A percentile compares a stretch with the other conserved stretches of the same genome.
Evolutionary conservation across 306 rosid species (phyloP).

Genomic region (Malus sylvestris): DNA sequence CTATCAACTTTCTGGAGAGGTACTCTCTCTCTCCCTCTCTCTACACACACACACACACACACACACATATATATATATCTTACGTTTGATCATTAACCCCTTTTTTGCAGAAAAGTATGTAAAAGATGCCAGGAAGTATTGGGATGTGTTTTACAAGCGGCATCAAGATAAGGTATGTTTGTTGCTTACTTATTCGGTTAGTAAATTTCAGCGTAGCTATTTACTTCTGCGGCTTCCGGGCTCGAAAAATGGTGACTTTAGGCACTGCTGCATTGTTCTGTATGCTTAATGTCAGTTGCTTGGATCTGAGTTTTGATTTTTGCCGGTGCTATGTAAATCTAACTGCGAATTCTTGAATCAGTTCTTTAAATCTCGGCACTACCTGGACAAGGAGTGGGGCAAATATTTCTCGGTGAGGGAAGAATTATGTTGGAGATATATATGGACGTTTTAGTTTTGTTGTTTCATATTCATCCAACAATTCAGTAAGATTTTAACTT

Average conservation of each 20-base stretch:
- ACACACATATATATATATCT: no score
- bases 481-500: neutral
- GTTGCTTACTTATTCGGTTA: neutral
- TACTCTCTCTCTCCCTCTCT: constrained; percentile 7
- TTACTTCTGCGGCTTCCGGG: neutral
- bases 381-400: constrained; percentile 97
- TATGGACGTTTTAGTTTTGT: neutral
- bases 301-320: neutral
- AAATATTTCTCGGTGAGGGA: constrained; percentile 70
- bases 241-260: neutral
- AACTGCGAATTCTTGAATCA: constrained; percentile 7
- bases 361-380: constrained; percentile 90
- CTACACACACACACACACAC: neutral
- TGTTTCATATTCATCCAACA: neutral
- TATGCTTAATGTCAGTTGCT: neutral
- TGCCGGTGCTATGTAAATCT: neutral
- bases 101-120: constrained; percentile 66
- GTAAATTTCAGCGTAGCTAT: neutral
- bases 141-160: constrained; percentile 90
- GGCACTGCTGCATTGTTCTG: neutral
- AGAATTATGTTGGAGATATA: constrained; percentile 1
- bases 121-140: constrained; percentile 79
- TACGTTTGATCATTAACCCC: neutral
- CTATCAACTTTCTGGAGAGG: constrained; percentile 88
- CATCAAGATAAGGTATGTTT: constrained; percentile 72